Conservation (phyloP, 352 stramenopile genomes). For the Aphanomyces cochlioides region DNA sequence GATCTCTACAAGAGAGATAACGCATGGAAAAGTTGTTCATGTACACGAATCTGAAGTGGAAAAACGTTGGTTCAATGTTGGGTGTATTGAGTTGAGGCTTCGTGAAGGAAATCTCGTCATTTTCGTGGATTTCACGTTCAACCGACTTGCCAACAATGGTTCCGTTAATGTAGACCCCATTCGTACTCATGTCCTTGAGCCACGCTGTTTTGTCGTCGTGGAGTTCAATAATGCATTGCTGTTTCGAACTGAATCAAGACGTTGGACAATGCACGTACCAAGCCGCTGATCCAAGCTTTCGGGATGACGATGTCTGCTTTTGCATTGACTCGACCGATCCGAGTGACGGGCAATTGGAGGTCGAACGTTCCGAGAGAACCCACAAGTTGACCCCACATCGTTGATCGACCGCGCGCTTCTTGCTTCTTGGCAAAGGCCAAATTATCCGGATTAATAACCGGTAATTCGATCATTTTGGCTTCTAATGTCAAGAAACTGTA, state of each 20-base stretch:
- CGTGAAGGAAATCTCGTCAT: slow-evolving; percentile 30
- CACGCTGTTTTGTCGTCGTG: slow-evolving; percentile 10
- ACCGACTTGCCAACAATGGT: slow-evolving; percentile 22
- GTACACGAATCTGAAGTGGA: slow-evolving; percentile 23
- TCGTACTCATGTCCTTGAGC: slow-evolving; percentile 24
- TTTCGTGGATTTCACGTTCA: slow-evolving; percentile 12
- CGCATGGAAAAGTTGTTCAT: background rate
- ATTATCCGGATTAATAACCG: too few species aligned
- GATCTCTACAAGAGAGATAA: background rate
- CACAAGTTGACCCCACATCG: slow-evolving; percentile 27
- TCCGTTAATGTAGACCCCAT: slow-evolving; percentile 27
- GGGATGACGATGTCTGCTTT: slow-evolving; percentile 28
- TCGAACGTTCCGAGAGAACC: slow-evolving; percentile 14
- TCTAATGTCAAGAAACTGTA: too few species aligned
- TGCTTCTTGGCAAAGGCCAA: background rate
- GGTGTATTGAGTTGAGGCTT: slow-evolving; percentile 21
- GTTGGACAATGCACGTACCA: background rate
- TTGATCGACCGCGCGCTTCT: background rate
- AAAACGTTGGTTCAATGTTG: slow-evolving; percentile 20
- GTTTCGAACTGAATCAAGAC: background rate
- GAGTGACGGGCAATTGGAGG: slow-evolving; percentile 12
- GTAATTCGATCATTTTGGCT: too few species aligned
- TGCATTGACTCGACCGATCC: slow-evolving; percentile 12
- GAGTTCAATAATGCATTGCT: slow-evolving; percentile 27
- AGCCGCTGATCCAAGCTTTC: slow-evolving; percentile 21